A percentile compares a stretch with the other conserved stretches of the same genome.
Evolutionary conservation across 176 grass and related monocot species (phyloP).

Genomic region (bread wheat (Triticum aestivum)): IWGSC_CS_RefSeq_v2.1 NC_057798.1:812714207-812714706

Average conservation of each 20-base stretch:
- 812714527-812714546: neutral
- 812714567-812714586: slow-evolving; percentile 63
- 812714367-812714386: no score
- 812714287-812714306: no score
- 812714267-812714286: no score
- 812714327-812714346: no score
- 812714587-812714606: slow-evolving; percentile 88
- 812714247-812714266: no score
- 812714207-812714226: no score
- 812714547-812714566: slow-evolving; percentile 89
- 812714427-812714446: neutral
- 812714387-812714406: no score
- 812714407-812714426: no score
- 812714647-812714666: neutral
- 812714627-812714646: neutral
- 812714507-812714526: neutral
- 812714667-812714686: neutral
- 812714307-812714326: no score
- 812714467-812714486: neutral
- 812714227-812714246: no score
- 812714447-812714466: neutral
- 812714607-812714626: no score
- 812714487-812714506: neutral
- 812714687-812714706: neutral
- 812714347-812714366: no score